Percentiles rank a stretch among this genome's conserved stretches.
phyloP scores from a whole-genome alignment of 768 basidiomycete species.

The Trametopsis cervina region DNA sequence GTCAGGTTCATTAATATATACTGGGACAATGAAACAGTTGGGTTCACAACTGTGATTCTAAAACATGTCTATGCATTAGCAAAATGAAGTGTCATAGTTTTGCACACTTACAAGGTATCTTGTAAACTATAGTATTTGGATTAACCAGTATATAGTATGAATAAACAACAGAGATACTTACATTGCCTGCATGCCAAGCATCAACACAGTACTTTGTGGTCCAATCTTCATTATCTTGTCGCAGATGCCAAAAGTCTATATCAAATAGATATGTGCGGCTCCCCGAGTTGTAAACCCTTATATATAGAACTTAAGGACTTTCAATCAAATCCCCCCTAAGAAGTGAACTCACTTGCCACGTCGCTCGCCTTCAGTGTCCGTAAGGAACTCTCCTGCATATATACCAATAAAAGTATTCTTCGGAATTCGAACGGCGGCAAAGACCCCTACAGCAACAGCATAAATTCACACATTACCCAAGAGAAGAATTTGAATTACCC shows the following conservation, averaged over 20 bases:
- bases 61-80: neutral
- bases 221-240: constrained; percentile 26
- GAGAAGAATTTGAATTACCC: too few species aligned
- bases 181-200: constrained; percentile 84
- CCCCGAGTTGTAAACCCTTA: constrained; percentile 24
- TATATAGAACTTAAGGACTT: too few species aligned
- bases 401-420: constrained; percentile 72
- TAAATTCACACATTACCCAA: neutral
- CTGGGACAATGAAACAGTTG: constrained; percentile 65
- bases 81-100: neutral
- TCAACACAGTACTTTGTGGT: constrained; percentile 57
- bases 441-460: constrained; percentile 46
- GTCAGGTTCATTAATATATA: constrained; percentile 74
- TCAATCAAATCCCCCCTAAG: too few species aligned
- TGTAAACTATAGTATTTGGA: constrained; percentile 57
- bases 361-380: constrained; percentile 55
- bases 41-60: constrained; percentile 93
- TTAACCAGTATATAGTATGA: neutral
- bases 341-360: constrained; percentile 55
- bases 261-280: constrained; percentile 81
- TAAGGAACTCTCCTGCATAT: constrained; percentile 80
- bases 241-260: constrained; percentile 69
- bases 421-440: constrained; percentile 58
- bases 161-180: constrained; percentile 31
- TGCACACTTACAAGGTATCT: constrained; percentile 63